Evolutionary conservation across 2,329 filamentous ascomycete genomes (phyloP), one percentile per base, ranked within the genome.

Genomic region (Fusarium cicatricum): DNA sequence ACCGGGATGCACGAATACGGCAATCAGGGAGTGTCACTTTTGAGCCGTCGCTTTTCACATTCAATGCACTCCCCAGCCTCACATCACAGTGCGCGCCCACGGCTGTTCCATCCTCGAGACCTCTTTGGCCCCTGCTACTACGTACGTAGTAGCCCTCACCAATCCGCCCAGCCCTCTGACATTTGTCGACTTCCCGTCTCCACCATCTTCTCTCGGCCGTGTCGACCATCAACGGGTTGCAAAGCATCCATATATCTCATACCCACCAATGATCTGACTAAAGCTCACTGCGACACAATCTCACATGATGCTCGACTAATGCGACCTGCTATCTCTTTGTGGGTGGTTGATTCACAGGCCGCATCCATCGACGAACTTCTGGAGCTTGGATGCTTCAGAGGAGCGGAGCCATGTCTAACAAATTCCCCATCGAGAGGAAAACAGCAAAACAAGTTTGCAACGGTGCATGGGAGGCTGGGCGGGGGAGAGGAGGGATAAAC

Each of bases 281-380:
- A 29, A 49, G 37, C 54, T 46, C 55, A 45, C 47, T 58, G 42
- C 52, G 51, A 43, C 60, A 52, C 41, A 48, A 57, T 55, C 64
- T 71, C 69, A 71, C 69, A 71, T 71, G 69, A 62, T 62, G 21
- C 42, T 46, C 34, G 45, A 50, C 59, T 55, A 61, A 71, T 71
- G 69, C 69, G 64, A 69, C 61, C 53, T 54, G 42, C 50, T 52
- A 47, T 44, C 52, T 57, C 49, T n/a, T 47, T 53, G 64, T 64
- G 58, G 63, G 49, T 52, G 58, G 51, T 47, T 60, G 48, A 57
- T 62, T 60, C 49, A 57, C 26, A 52, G 43, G 58, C 44, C 58
- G 47, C 58, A 65, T 55, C 52, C 23, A 55, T 42, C 44, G 40
- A 48, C 21, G 51, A 55, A 37, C 33, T 42, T 65, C 58, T 58